A percentile compares a stretch with the other conserved stretches of the same genome.
These are phyloP conservation scores for Endogone sp. DNA, from an alignment of 192 early-diverging fungal species.

Conservation along the genomic window DNA sequence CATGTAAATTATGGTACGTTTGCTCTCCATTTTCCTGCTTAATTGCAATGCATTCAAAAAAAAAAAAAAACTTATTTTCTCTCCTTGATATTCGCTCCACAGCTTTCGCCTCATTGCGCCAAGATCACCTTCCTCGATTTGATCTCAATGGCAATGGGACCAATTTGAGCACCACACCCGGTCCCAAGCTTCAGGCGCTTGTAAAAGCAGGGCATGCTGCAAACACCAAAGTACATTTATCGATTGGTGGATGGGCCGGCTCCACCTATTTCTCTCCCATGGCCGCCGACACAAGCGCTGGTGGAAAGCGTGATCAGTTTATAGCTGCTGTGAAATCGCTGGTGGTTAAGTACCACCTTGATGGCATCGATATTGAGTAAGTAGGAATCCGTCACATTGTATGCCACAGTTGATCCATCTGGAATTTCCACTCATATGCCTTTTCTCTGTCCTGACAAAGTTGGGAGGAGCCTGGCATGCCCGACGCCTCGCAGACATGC, in stretches of 20 bases:
- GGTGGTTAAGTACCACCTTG: constrained; percentile 47
- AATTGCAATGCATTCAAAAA: background rate
- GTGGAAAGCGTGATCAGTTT: constrained; percentile 31
- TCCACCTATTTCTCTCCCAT: constrained; percentile 52
- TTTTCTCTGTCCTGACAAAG: background rate
- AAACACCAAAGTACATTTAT: constrained; percentile 41
- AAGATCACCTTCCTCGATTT: background rate
- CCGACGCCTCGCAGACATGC: background rate
- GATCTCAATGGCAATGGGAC: background rate
- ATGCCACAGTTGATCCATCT: background rate
- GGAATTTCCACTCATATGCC: background rate
- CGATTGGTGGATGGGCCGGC: constrained; percentile 71
- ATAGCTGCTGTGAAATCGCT: constrained; percentile 47
- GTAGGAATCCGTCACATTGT: background rate
- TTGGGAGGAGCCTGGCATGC: background rate
- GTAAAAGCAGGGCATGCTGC: constrained; percentile 37
- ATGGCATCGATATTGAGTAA: constrained; percentile 77
- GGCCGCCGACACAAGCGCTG: constrained; percentile 28
- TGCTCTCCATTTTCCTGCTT: background rate
- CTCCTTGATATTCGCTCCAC: background rate
- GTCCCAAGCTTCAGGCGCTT: constrained; percentile 19
- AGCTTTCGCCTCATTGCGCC: constrained; percentile 9
- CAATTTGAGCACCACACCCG: background rate
- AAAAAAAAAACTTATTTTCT: background rate
- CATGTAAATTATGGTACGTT: constrained; percentile 14